Evolutionary conservation across 768 basidiomycete genomes (phyloP), one percentile per base, ranked within the genome.

Genomic region (Mycena galericulata): DNA sequence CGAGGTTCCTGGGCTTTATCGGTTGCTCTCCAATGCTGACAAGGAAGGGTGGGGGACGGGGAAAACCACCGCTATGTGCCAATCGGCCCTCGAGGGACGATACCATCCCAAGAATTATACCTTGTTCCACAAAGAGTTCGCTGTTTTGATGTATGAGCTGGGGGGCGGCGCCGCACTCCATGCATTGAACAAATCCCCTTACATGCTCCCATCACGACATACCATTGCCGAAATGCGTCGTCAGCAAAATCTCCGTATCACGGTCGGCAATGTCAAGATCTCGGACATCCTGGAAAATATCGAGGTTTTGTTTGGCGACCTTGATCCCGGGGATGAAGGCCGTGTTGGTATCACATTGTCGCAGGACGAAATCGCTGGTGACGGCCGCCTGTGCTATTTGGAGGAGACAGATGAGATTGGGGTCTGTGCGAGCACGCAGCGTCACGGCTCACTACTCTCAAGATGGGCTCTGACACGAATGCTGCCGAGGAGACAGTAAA

Each of bases 91-190:
- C 2, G 29, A 54, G 0, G 75, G 75, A 1, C 26, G 36, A 36
- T 79, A 79, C 47, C 67, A 66, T 27, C 63, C 76, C 1, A 20
- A 53, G 7, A 76, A 73, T 43, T 79, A 67, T 55, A 70, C 60
- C 17, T 65, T 73, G 2, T 29, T 73, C 12, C 74, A 80, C 45
- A 43, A 38, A n/a, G 75, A 79, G 32, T 71, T 79, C 6, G 72
- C 79, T 12, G 73, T 72, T 4, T 65, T 72, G 0, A 66, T 76
- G 0, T 78, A 77, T 46, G 75, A 77, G 45, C 67, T 78, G 14
- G 79, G 79, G 29, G 79, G 79, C 29, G 76, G 70, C 3, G 73
- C 73, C 14, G 74, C 75, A 1, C 60, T 79, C 1, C 59, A 79
- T 68, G 78, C 79, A 4, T 66, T 78, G 20, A 74, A 75, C 24